Evolutionary conservation across 257 asterid species (phyloP), one percentile per base, ranked within the genome.

Genomic region (Scutellaria baicalensis): DNA sequence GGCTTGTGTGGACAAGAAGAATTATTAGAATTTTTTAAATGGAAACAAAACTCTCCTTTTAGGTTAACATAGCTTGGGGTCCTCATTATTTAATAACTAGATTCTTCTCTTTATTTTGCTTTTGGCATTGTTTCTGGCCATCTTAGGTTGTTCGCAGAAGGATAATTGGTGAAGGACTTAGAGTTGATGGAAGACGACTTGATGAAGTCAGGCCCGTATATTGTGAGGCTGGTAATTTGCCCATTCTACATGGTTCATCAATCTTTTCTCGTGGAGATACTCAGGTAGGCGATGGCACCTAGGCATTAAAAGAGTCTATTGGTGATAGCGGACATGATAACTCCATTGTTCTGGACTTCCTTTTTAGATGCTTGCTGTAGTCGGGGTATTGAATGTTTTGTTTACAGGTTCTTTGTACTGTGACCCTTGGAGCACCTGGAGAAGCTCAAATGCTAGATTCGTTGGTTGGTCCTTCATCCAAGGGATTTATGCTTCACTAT

Each of bases 401-500:
- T 67, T 69, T 58, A 66, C 83, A 94, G 97, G 97, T 94, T 65
- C 97, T 91, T 77, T 89, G 96, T 73, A 91, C 97, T 73, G 94
- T 94, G 50, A 91, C 99, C 43, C 97, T 91, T 71, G 99, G 99
- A 76, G 95, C 99, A 39, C 99, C 99, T 66, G 96, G 87, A 72
- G 93, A 94, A 68, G 97, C 99, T 77, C 99, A 94, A 70, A 93
- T 78, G 38, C 76, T 91, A 66, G 93, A 86, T 40, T 89, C 99
- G 4, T 39, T 91, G 67, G 99, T 91, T 71, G 97, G 97, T 75
- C 99, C 99, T 80, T 79, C 96, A 74, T 81, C 89, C 68, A 94
- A 94, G 90, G 86, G 90, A 35, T 91, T 94, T 85, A 91, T 91
- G 99, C 97, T 91, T 78, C 99, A 94, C 72, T 94, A 94, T 64